Conservation (phyloP, 371 early-diverging fungal genomes). For the Dichotomocladium elegans region DNA sequence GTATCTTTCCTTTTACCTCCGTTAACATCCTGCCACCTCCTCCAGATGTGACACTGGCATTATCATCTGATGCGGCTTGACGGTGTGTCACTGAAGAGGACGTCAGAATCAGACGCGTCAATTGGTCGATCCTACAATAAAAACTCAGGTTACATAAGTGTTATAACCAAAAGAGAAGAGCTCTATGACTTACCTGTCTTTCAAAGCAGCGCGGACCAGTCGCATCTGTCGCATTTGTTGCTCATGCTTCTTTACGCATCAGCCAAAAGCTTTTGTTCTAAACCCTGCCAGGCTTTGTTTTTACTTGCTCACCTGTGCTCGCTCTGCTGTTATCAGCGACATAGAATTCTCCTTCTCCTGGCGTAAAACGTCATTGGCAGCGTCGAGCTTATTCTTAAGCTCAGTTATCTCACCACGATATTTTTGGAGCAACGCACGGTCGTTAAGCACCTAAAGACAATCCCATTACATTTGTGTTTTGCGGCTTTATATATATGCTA, state of each 20-base stretch:
- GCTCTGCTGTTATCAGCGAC: slow-evolving; percentile 26
- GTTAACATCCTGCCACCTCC: background rate
- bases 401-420: slow-evolving; percentile 82
- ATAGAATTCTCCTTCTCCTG: slow-evolving; percentile 39
- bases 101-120: slow-evolving; percentile 80
- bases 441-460: slow-evolving; percentile 60
- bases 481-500: background rate
- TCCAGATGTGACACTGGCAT: background rate
- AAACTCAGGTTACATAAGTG: too few relatives aligned
- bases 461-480: background rate
- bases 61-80: too few relatives aligned
- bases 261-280: background rate
- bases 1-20: background rate
- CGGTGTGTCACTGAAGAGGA: slow-evolving; percentile 47
- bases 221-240: slow-evolving; percentile 73
- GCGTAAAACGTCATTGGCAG: slow-evolving; percentile 40
- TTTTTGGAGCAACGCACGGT: slow-evolving; percentile 82
- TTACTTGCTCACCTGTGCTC: slow-evolving; percentile 23
- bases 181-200: slow-evolving; percentile 71
- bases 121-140: slow-evolving; percentile 48
- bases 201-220: slow-evolving; percentile 70
- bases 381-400: slow-evolving; percentile 71
- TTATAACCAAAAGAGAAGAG: too few relatives aligned
- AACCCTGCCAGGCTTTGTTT: background rate
- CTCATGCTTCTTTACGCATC: slow-evolving; percentile 52